These are phyloP conservation scores for Lachancea cidri DNA, from an alignment of 805 yeast genomes.

Conservation along the genomic window DNA sequence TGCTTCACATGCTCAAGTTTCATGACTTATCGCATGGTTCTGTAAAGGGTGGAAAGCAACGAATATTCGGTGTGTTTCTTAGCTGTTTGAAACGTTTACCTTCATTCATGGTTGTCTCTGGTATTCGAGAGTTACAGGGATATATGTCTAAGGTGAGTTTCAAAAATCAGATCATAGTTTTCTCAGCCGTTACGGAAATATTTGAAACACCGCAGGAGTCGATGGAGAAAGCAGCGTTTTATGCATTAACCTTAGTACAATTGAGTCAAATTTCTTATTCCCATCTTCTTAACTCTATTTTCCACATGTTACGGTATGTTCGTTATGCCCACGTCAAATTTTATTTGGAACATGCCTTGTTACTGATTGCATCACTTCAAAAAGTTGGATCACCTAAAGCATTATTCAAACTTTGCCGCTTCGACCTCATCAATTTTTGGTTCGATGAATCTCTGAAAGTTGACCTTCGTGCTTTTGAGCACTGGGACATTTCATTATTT, in stretches of 20 bases:
- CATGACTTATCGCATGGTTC: slow-evolving; percentile 20
- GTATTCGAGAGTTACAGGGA: slow-evolving; percentile 7
- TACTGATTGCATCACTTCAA: slow-evolving; percentile 6
- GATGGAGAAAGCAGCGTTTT: slow-evolving; percentile 27
- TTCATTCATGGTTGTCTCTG: slow-evolving; percentile 2
- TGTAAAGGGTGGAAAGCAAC: slow-evolving; percentile 26
- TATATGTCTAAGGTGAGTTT: slow-evolving; percentile 23
- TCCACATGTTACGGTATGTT: slow-evolving; percentile 12
- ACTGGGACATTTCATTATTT: slow-evolving; percentile 20
- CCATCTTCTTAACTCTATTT: slow-evolving; percentile 13
- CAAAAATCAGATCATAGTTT: slow-evolving; percentile 26
- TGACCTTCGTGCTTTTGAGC: neutral
- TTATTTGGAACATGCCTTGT: slow-evolving; percentile 16
- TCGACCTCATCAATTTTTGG: slow-evolving; percentile 21
- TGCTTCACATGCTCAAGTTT: slow-evolving; percentile 28
- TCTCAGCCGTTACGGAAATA: slow-evolving; percentile 24
- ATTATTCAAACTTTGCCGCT: slow-evolving; percentile 23
- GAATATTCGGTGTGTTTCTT: slow-evolving; percentile 19
- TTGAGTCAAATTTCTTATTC: slow-evolving; percentile 22
- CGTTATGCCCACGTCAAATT: slow-evolving; percentile 14
- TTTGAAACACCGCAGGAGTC: slow-evolving; percentile 22
- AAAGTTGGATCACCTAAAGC: slow-evolving; percentile 4
- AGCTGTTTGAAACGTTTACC: slow-evolving; percentile 18
- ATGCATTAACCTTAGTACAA: slow-evolving; percentile 15
- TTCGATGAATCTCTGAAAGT: slow-evolving; percentile 4